These are phyloP conservation scores for Fusarium dlaminii DNA, from an alignment of 2,329 filamentous ascomycete species.

Conservation along the genomic window DNA sequence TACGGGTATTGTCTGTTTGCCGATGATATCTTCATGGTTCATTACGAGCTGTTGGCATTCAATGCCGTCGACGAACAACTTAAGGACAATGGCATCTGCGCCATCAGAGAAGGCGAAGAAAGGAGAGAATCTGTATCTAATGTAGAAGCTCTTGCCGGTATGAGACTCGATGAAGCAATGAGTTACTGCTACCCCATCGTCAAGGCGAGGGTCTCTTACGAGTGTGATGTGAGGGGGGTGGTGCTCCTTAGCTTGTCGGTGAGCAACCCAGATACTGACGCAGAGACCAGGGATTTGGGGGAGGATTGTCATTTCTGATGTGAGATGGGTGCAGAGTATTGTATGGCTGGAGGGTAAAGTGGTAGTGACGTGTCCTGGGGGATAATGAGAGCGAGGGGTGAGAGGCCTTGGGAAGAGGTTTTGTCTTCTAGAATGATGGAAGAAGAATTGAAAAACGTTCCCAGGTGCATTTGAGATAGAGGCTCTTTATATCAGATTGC, in stretches of 20 bases:
- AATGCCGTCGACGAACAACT: not conserved
- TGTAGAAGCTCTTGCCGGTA: rapidly evolving
- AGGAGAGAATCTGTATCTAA: not conserved
- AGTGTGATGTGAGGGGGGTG: not conserved
- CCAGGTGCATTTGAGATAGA: rapidly evolving
- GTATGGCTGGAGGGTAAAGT: rapidly evolving
- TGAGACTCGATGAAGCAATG: not conserved
- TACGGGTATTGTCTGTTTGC: not conserved
- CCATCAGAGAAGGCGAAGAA: not conserved
- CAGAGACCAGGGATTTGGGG: not conserved
- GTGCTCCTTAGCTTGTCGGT: not conserved
- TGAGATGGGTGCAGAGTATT: not conserved
- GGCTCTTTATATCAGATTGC: not conserved
- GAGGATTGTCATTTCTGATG: not conserved
- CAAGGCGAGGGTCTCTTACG: not conserved
- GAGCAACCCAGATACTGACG: rapidly evolving
- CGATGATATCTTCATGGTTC: not conserved
- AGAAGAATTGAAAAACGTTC: rapidly evolving
- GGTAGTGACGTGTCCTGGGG: not conserved
- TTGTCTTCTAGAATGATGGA: not conserved
- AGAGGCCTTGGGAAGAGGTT: rapidly evolving
- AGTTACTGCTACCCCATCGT: not conserved
- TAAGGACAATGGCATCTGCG: not conserved
- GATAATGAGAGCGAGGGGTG: no score
- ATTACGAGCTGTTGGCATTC: not conserved